A percentile compares a stretch with the other conserved stretches of the same genome.
phyloP scores from a whole-genome alignment of 169 alveolate genomes.

The Neospora caninum region DNA sequence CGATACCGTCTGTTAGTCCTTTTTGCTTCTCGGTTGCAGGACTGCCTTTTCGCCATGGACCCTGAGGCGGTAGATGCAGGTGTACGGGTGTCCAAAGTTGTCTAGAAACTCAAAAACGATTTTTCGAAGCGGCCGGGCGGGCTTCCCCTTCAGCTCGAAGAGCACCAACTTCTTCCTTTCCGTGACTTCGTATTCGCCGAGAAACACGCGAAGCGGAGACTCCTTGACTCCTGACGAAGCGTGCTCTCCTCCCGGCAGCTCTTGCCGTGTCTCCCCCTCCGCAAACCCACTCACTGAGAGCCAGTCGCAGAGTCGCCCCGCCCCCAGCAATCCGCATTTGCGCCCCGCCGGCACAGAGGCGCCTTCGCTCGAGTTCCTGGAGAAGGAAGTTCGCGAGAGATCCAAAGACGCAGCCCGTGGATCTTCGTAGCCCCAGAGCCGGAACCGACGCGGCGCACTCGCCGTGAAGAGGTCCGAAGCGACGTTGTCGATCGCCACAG shows the following conservation, averaged over 20 bases:
- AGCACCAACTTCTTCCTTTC: slow-evolving; percentile 36
- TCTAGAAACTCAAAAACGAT: slow-evolving; percentile 54
- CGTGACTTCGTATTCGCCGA: slow-evolving; percentile 43
- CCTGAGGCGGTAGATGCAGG: slow-evolving; percentile 67
- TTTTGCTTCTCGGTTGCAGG: background rate
- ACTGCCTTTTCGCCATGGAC: slow-evolving; percentile 68
- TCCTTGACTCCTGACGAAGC: slow-evolving; percentile 14
- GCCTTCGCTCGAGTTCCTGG: background rate
- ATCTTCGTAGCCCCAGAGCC: slow-evolving; percentile 57
- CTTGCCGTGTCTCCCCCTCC: background rate
- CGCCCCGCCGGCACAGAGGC: background rate
- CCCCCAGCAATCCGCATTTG: background rate
- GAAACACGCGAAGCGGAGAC: slow-evolving; percentile 30
- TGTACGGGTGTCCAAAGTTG: slow-evolving; percentile 65
- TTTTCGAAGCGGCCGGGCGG: slow-evolving; percentile 40
- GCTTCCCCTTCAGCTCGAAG: slow-evolving; percentile 49
- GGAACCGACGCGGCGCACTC: slow-evolving; percentile 52
- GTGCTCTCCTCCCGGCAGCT: background rate
- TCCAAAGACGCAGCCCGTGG: background rate
- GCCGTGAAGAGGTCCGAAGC: slow-evolving; percentile 20
- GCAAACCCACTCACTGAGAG: background rate
- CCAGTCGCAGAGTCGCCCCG: slow-evolving; percentile 19
- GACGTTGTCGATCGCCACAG: slow-evolving; percentile 54
- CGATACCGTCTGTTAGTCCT: too few species aligned
- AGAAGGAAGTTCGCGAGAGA: background rate